A percentile compares a stretch with the other conserved stretches of the same genome.
Evolutionary conservation across 768 basidiomycete species (phyloP).

Genomic region (Tylopilus intermedius): DNA sequence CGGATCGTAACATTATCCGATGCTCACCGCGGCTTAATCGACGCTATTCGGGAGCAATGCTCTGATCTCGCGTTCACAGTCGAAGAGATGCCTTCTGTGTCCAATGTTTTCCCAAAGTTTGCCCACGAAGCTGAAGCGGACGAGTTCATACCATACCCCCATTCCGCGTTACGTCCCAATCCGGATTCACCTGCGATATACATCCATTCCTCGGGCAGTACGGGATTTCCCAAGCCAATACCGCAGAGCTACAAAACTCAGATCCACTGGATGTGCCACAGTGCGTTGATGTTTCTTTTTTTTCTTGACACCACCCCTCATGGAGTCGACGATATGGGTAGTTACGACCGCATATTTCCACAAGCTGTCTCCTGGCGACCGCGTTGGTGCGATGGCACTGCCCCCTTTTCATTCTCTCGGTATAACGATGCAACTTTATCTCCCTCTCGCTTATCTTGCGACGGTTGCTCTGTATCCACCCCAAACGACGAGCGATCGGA

Average conservation of each 20-base stretch:
- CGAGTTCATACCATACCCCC: slow-evolving; percentile 11
- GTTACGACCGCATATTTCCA: neutral
- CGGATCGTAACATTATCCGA: slow-evolving; percentile 13
- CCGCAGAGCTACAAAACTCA: slow-evolving; percentile 29
- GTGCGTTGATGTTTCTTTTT: slow-evolving; percentile 21
- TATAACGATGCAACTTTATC: slow-evolving; percentile 28
- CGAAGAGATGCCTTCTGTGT: slow-evolving; percentile 16
- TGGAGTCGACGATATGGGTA: neutral
- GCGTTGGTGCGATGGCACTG: slow-evolving; percentile 28
- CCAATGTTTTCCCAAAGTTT: slow-evolving; percentile 36
- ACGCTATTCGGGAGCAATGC: slow-evolving; percentile 1
- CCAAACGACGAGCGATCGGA: neutral
- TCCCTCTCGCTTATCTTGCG: slow-evolving; percentile 25
- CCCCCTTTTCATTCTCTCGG: slow-evolving; percentile 40
- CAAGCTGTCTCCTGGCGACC: neutral
- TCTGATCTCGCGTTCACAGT: neutral
- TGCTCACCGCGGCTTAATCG: slow-evolving; percentile 10
- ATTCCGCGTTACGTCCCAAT: slow-evolving; percentile 1
- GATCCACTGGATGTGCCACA: slow-evolving; percentile 30
- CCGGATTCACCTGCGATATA: slow-evolving; percentile 10
- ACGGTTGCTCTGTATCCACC: slow-evolving; percentile 34
- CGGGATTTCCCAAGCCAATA: slow-evolving; percentile 44
- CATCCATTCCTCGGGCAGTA: slow-evolving; percentile 33
- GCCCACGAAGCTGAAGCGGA: slow-evolving; percentile 5
- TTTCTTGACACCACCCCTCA: neutral